Conservation (phyloP, 2,329 filamentous ascomycete species). For the Fragosphaeria purpurea region DNA sequence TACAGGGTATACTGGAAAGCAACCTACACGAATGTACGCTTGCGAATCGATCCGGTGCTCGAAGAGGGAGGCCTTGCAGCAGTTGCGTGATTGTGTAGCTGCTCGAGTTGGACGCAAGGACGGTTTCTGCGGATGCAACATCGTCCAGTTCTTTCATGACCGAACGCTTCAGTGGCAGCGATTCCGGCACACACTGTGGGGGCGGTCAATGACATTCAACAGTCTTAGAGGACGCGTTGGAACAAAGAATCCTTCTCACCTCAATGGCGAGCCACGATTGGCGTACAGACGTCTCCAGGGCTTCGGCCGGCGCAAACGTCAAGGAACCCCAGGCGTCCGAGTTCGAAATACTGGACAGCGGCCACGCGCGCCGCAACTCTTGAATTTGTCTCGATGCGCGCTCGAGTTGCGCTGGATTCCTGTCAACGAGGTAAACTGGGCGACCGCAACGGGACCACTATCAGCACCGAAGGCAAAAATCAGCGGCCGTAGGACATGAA, state of each 20-base stretch:
- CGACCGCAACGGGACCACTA: slow-evolving; percentile 4
- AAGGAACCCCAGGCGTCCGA: neutral
- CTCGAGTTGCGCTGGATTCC: neutral
- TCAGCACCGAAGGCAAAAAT: neutral
- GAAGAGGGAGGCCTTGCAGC: neutral
- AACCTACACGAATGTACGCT: slow-evolving; percentile 1
- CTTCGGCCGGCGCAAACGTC: neutral
- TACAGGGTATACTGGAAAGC: neutral
- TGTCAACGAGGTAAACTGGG: slow-evolving; percentile 1
- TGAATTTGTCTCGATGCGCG: neutral
- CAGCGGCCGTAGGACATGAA: neutral
- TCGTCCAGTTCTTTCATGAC: neutral
- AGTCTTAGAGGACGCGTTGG: too few species aligned
- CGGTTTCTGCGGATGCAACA: neutral
- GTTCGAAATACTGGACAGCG: neutral
- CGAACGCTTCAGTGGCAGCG: neutral
- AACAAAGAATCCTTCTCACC: too few species aligned
- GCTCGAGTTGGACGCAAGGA: slow-evolving; percentile 2
- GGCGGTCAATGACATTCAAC: too few species aligned
- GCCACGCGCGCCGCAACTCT: neutral
- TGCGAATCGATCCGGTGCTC: neutral
- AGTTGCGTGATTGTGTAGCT: slow-evolving; percentile 1
- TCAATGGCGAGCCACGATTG: slow-evolving; percentile 2
- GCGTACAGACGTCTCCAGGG: neutral
- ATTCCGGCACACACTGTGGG: neutral